Conservation (phyloP, 352 stramenopile genomes). For the Halophytophthora polymorphica region DNA sequence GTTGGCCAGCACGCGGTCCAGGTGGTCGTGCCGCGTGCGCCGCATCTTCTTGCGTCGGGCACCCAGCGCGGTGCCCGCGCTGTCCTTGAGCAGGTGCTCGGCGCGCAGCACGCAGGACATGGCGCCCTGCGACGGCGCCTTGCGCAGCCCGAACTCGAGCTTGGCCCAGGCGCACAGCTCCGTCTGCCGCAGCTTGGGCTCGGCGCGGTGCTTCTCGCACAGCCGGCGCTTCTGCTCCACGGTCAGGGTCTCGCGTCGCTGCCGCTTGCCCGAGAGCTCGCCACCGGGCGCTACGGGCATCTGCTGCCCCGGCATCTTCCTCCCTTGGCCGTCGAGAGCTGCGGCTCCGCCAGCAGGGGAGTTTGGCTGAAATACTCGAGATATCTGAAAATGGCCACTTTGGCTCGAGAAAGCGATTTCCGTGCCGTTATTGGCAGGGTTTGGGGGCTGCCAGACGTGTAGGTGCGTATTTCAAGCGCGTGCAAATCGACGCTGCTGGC, state of each 20-base stretch:
- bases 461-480: too few species aligned
- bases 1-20: conserved; percentile 83
- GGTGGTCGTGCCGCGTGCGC: conserved; percentile 66
- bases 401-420: too few species aligned
- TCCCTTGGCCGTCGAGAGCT: too few species aligned
- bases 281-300: too few species aligned
- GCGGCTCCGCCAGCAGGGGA: too few species aligned
- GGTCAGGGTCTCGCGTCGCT: conserved; percentile 79
- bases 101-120: conserved; percentile 86
- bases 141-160: conserved; percentile 85
- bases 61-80: conserved; percentile 69
- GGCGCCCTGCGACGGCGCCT: conserved; percentile 72
- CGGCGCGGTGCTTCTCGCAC: conserved; percentile 83
- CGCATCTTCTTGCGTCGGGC: conserved; percentile 81
- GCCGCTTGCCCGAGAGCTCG: too few species aligned
- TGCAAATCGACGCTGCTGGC: too few species aligned
- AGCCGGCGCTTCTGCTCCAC: conserved; percentile 87
- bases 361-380: too few species aligned
- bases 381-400: too few species aligned
- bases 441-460: too few species aligned
- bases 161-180: conserved; percentile 86
- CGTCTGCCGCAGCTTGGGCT: conserved; percentile 87
- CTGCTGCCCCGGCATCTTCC: too few species aligned
- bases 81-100: conserved; percentile 84
- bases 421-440: too few species aligned